Percentiles rank a stretch among this genome's conserved stretches.
Conservation (phyloP, 768 basidiomycete genomes). For the Sutorius australiensis region DNA sequence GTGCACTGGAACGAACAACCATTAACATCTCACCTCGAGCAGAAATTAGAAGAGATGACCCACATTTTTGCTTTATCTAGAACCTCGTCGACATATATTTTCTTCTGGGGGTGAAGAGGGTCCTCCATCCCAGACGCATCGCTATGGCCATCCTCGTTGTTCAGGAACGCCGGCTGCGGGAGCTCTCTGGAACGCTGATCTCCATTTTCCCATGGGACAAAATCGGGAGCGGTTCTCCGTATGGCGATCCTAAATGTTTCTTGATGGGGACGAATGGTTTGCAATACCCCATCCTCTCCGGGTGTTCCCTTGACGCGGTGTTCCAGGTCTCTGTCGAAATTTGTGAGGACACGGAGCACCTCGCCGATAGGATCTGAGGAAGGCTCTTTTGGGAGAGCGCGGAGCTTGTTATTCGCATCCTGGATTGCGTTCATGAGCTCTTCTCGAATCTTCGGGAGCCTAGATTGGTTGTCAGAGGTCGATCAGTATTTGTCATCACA, state of each 20-base stretch:
- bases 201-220: slow-evolving; percentile 44
- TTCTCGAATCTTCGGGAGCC: slow-evolving; percentile 59
- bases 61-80: slow-evolving; percentile 44
- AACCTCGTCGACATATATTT: slow-evolving; percentile 54
- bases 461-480: slow-evolving; percentile 20
- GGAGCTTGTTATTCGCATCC: slow-evolving; percentile 33
- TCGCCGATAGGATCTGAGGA: slow-evolving; percentile 57
- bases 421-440: slow-evolving; percentile 49
- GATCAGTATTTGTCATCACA: not conserved
- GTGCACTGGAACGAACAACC: slow-evolving; percentile 41
- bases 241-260: slow-evolving; percentile 46
- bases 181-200: not conserved
- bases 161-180: slow-evolving; percentile 30
- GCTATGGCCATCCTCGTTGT: slow-evolving; percentile 36
- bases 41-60: slow-evolving; percentile 13
- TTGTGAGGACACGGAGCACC: slow-evolving; percentile 44
- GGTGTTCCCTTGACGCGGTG: slow-evolving; percentile 52
- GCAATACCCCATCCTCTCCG: slow-evolving; percentile 49
- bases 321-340: slow-evolving; percentile 45
- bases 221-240: slow-evolving; percentile 52
- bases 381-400: slow-evolving; percentile 45
- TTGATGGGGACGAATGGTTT: slow-evolving; percentile 49
- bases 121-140: not conserved
- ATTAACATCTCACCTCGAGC: not conserved
- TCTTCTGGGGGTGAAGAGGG: not conserved